These are phyloP conservation scores for Phyllosticta citriasiana DNA, from an alignment of 2,329 filamentous ascomycete genomes.

Conservation along the genomic window DNA sequence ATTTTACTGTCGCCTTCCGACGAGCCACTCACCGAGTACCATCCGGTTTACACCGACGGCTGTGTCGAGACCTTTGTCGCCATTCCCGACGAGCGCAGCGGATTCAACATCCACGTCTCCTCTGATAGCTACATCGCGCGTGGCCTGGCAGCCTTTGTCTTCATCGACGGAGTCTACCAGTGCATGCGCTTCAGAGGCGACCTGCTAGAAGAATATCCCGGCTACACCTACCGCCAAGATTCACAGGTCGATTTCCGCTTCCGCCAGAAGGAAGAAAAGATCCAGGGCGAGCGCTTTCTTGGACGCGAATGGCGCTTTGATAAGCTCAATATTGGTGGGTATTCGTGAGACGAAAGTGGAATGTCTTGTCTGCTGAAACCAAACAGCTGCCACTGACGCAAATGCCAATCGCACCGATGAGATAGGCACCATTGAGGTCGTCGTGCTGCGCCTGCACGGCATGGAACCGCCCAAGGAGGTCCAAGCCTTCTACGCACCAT, in stretches of 20 bases:
- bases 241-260: constrained; percentile 41
- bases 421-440: constrained; percentile 39
- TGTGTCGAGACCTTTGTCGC: constrained; percentile 43
- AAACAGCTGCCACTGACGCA: constrained; percentile 22
- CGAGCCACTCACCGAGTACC: constrained; percentile 39
- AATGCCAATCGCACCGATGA: constrained; percentile 23
- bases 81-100: constrained; percentile 34
- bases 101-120: constrained; percentile 41
- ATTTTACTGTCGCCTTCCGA: constrained; percentile 39
- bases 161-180: constrained; percentile 48
- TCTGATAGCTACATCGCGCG: constrained; percentile 42
- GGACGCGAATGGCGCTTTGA: constrained; percentile 46
- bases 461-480: constrained; percentile 15
- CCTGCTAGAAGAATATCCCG: background rate
- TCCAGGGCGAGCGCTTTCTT: constrained; percentile 37
- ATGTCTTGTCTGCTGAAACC: background rate
- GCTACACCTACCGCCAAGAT: constrained; percentile 31
- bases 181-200: constrained; percentile 35
- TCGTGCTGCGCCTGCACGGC: constrained; percentile 34
- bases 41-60: constrained; percentile 41
- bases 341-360: background rate
- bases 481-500: background rate
- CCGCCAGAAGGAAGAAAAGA: constrained; percentile 44
- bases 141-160: constrained; percentile 46
- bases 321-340: constrained; percentile 37